Base-by-base conservation (phyloP, 2,329 filamentous ascomycete genomes). In the Clarireedia sp. region DNA sequence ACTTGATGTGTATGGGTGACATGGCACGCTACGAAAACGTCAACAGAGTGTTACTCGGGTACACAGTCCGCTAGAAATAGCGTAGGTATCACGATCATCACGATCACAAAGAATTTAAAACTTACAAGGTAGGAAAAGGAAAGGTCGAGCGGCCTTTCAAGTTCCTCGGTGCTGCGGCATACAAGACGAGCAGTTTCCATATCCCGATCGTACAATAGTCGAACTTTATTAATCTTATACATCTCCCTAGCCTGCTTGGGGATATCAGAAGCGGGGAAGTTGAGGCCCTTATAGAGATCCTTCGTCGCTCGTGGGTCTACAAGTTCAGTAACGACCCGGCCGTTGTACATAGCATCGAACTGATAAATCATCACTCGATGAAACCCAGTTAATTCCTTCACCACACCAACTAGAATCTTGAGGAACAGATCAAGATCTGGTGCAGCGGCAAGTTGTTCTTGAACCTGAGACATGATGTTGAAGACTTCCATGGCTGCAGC, bases 291-390 rank as follows among this genome's bases (percentile, higher is more conserved):
- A 73, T 90, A 96, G 0, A 95, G 73, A 68, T 95, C 90, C 54
- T 86, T 85, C 0, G 89, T 92, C 33, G 85, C 83, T 17, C 81
- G 76, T 1, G 88, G 87, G 67, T 96, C 88, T 8, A 95, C 87
- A 10, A 95, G 74, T 68, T 96, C 90, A 0, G 90, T 90, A 4
- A 95, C 90, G 1, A 95, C 90, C 55, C 87, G 84, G 17, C 90
- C 90, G 63, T 95, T 95, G 76, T 86, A 94, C 1, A 78, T 71
- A 4, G 83, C 76, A 68, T 96, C 90, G 60, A 96, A 96, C 68
- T 95, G 89, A 65, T 95, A 96, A 2, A 96, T 80, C 88, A 96
- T 91, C 48, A 95, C 89, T 12, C 90, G 86, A 66, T 95, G 90
- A 61, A 96, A 96, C 0, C 90, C 90, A 0, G 90, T 95, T 48